Percentiles rank a stretch among this genome's conserved stretches.
Evolutionary conservation across 192 early-diverging fungal genomes (phyloP).

Genomic region (Linderina pennispora): DNA sequence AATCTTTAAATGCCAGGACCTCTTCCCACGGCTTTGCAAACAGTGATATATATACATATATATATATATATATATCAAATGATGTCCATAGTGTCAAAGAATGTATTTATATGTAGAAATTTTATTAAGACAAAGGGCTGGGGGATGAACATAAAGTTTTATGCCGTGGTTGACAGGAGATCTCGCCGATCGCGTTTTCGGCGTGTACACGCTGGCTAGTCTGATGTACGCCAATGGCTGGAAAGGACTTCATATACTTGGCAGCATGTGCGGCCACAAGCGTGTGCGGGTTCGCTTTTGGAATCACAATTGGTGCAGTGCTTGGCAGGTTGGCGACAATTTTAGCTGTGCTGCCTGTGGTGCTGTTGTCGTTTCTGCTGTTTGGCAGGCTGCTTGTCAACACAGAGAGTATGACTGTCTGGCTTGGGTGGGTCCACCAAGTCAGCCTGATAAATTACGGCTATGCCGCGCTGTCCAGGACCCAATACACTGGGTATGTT

Average conservation of each 20-base stretch:
- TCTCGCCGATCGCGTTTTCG: slow-evolving; percentile 43
- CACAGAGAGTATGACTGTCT: slow-evolving; percentile 47
- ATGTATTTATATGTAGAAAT: too few relatives aligned
- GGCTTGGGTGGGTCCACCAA: slow-evolving; percentile 49
- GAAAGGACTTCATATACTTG: slow-evolving; percentile 39
- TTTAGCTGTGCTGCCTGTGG: slow-evolving; percentile 38
- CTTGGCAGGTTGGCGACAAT: slow-evolving; percentile 43
- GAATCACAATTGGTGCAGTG: slow-evolving; percentile 45
- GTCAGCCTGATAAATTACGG: slow-evolving; percentile 54
- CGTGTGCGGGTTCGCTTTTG: slow-evolving; percentile 49
- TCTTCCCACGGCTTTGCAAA: too few relatives aligned
- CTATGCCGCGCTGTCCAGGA: slow-evolving; percentile 45
- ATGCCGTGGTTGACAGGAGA: too few relatives aligned
- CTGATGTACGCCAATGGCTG: slow-evolving; percentile 35
- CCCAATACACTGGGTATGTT: slow-evolving; percentile 41
- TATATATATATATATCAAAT: too few relatives aligned
- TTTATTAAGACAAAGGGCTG: too few relatives aligned
- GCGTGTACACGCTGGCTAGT: slow-evolving; percentile 51
- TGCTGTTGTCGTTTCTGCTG: slow-evolving; percentile 52
- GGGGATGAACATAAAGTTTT: too few relatives aligned
- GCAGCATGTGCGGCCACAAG: slow-evolving; percentile 20
- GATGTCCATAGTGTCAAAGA: too few relatives aligned
- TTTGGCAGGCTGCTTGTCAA: slow-evolving; percentile 59
- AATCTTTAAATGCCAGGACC: too few relatives aligned
- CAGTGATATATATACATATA: too few relatives aligned